Evolutionary conservation across 1,284 basidiomycete genomes (phyloP).

Genomic region (Calocybe gambosa): DNA sequence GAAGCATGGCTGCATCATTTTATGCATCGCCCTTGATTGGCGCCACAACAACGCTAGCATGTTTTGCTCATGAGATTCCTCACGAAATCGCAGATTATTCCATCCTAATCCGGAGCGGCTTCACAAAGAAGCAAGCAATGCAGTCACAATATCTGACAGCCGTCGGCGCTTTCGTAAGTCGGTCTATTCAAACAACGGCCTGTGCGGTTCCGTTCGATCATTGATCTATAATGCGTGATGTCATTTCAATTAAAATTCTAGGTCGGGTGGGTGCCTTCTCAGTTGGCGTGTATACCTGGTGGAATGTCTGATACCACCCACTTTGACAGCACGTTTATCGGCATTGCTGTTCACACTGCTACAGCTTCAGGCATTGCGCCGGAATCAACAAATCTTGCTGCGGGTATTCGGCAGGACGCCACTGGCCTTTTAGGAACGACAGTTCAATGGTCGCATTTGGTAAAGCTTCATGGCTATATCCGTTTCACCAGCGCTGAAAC

Average conservation of each 20-base stretch:
- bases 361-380: constrained; percentile 40
- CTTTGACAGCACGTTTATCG: constrained; percentile 71
- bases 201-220: not conserved
- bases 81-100: constrained; percentile 92
- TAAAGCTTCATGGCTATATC: constrained; percentile 28
- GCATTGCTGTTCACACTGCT: constrained; percentile 77
- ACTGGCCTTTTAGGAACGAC: constrained; percentile 77
- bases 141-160: constrained; percentile 86
- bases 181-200: not conserved
- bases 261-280: constrained; percentile 44
- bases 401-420: constrained; percentile 66
- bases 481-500: not conserved
- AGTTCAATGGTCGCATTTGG: constrained; percentile 70
- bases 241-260: constrained; percentile 17
- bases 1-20: constrained; percentile 84
- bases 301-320: not conserved
- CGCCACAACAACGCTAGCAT: constrained; percentile 85
- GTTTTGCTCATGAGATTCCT: constrained; percentile 88
- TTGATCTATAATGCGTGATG: constrained; percentile 1
- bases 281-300: not conserved
- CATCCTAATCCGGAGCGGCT: constrained; percentile 82
- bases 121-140: constrained; percentile 86
- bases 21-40: constrained; percentile 86
- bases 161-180: constrained; percentile 79
- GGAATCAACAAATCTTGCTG: constrained; percentile 52